Base-by-base conservation (phyloP, 306 rosid genomes). In the Mimosa pudica region DNA sequence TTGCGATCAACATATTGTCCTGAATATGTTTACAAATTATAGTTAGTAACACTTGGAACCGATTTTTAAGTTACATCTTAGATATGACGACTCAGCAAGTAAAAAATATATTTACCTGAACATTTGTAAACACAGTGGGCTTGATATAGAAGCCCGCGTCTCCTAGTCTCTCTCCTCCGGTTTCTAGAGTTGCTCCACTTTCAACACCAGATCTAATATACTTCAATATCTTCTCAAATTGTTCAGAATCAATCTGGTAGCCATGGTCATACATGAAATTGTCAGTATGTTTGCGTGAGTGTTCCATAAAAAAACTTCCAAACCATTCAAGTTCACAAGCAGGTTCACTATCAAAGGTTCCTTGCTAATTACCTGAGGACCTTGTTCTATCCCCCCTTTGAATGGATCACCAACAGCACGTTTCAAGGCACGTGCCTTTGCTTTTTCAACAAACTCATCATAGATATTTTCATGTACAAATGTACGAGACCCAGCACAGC, bases 401-500 rank as follows among this genome's bases (percentile, higher is more conserved):
- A 91, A 95, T 44, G 97, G 98, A 88, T 95, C 98, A 7, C 98
- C 98, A 64, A 95, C 97, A 66, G 67, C 46, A 63, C 98, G 97
- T 65, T 83, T 94, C 36, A 81, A 54, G 16, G 98, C 98, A 6
- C 90, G 97, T 13, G 84, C 89, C 85, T 79, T 95, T 62, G 98
- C 92, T 86, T 95, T 95, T 81, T 88, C 96, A 35, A 90, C 76
- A 76, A 95, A 92, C 84, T 95, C 96, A 10, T 95, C 97, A 12
- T 92, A 84, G 30, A 95, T 83, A 49, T 79, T 44, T 83, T 92
- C 98, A 80, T 95, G 98, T 49, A 95, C 98, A 79, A 71, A 92
- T 65, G 98, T 95, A 75, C 98, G 90, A 77, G 98, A 95, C 44
- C 98, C 98, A 63, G 96, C 92, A 69, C 96, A 90, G 85, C 98